Evolutionary conservation across 2,329 filamentous ascomycete species (phyloP).

Genomic region (Verticillium isaacii): DNA sequence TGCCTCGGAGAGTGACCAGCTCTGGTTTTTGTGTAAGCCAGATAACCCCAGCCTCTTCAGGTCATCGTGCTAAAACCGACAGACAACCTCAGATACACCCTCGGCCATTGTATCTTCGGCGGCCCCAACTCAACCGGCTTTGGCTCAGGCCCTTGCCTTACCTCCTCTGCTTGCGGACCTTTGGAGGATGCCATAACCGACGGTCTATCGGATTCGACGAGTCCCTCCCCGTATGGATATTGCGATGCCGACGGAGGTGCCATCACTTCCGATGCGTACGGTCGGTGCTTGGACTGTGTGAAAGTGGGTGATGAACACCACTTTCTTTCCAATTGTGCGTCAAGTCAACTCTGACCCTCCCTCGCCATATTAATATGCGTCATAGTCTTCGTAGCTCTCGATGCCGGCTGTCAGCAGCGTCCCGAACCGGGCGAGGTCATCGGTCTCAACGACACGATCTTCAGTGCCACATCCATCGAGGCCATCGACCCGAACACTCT

Average conservation of each 20-base stretch:
- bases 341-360: not conserved
- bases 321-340: slow-evolving; percentile 46
- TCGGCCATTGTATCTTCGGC: slow-evolving; percentile 48
- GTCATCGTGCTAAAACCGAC: slow-evolving; percentile 3
- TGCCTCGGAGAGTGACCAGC: slow-evolving; percentile 45
- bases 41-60: not conserved
- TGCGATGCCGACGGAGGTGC: slow-evolving; percentile 35
- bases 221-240: slow-evolving; percentile 37
- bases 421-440: slow-evolving; percentile 30
- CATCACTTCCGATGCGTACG: slow-evolving; percentile 26
- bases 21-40: slow-evolving; percentile 53
- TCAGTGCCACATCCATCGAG: slow-evolving; percentile 26
- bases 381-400: slow-evolving; percentile 44
- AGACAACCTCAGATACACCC: slow-evolving; percentile 51
- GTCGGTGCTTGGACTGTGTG: slow-evolving; percentile 42
- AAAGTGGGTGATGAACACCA: slow-evolving; percentile 32
- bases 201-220: slow-evolving; percentile 28
- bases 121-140: slow-evolving; percentile 42
- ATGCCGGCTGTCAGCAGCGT: slow-evolving; percentile 45
- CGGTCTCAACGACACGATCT: slow-evolving; percentile 40
- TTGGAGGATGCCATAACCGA: slow-evolving; percentile 35
- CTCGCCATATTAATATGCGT: not conserved
- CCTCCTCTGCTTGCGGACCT: slow-evolving; percentile 43
- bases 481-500: slow-evolving; percentile 26
- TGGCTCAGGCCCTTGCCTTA: slow-evolving; percentile 44